Conservation (phyloP, 169 alveolate species). For the Babesia bovis region DNA sequence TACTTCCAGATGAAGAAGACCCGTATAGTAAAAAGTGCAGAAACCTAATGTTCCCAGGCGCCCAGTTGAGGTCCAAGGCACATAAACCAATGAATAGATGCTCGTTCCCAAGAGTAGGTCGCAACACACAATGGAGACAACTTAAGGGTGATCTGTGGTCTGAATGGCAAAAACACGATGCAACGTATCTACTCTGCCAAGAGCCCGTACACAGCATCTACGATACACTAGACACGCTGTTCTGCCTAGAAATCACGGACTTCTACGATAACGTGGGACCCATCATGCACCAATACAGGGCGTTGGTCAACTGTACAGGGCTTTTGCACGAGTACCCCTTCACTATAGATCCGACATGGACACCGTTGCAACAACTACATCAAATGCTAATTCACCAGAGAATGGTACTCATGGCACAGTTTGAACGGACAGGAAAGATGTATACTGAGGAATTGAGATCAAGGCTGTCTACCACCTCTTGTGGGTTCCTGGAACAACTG, state of each 20-base stretch:
- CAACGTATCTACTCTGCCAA: slow-evolving; percentile 14
- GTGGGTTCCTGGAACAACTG: not conserved
- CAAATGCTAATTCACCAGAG: slow-evolving; percentile 7
- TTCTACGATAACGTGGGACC: slow-evolving; percentile 6
- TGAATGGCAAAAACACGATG: slow-evolving; percentile 29
- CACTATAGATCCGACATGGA: not conserved
- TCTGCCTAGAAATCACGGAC: not conserved
- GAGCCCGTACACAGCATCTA: not conserved
- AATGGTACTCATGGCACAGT: not conserved
- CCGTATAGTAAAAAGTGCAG: not conserved
- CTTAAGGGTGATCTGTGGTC: slow-evolving; percentile 27
- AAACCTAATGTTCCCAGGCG: not conserved
- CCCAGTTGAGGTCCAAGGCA: not conserved
- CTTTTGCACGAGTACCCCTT: slow-evolving; percentile 3
- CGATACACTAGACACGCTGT: not conserved
- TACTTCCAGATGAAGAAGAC: not conserved
- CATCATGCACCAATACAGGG: slow-evolving; percentile 12
- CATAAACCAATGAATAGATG: not conserved
- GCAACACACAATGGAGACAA: slow-evolving; percentile 13
- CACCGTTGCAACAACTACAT: not conserved
- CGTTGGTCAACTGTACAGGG: not conserved
- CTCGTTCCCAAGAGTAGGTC: not conserved
- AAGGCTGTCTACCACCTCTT: not conserved
- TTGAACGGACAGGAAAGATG: slow-evolving; percentile 5
- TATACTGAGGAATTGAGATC: not conserved